Conservation (phyloP, 2,329 filamentous ascomycete species). For the Aspergillus sp. region DNA sequence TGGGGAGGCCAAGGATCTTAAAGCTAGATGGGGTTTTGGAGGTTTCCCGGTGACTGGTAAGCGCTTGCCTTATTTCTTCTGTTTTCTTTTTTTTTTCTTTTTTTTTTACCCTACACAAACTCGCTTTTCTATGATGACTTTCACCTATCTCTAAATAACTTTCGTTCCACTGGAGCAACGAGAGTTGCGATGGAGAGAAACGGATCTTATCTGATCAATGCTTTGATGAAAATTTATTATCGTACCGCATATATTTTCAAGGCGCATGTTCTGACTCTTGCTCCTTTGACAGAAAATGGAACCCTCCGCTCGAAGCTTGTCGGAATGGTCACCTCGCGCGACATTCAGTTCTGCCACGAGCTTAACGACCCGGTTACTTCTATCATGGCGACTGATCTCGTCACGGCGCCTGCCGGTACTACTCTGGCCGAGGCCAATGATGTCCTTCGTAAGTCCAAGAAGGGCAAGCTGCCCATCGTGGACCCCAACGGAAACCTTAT, state of each 20-base stretch:
- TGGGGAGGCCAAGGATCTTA: constrained; percentile 80
- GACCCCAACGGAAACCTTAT: constrained; percentile 76
- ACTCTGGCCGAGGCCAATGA: constrained; percentile 82
- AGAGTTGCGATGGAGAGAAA: constrained; percentile 75
- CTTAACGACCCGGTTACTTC: constrained; percentile 63
- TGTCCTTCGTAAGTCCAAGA: constrained; percentile 90
- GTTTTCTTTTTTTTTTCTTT: constrained; percentile 6
- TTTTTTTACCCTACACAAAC: no score
- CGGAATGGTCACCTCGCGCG: constrained; percentile 94
- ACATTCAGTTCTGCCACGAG: constrained; percentile 91
- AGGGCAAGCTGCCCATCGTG: constrained; percentile 93
- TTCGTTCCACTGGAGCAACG: constrained; percentile 99
- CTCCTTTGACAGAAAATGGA: constrained; percentile 62
- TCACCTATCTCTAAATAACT: constrained; percentile 72
- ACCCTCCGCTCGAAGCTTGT: constrained; percentile 91
- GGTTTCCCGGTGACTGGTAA: constrained; percentile 97
- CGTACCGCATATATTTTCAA: background rate
- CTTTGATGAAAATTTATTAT: background rate
- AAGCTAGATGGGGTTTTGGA: constrained; percentile 97
- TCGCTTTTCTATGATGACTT: constrained; percentile 59
- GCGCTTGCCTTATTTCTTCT: constrained; percentile 33
- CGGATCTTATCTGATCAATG: constrained; percentile 43
- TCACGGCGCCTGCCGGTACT: constrained; percentile 78
- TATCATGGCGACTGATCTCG: constrained; percentile 92
- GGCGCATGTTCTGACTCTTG: constrained; percentile 12